A percentile compares a stretch with the other conserved stretches of the same genome.
Conservation (phyloP, 148 eudicot genomes). For the Fallopia convolvulus region DNA sequence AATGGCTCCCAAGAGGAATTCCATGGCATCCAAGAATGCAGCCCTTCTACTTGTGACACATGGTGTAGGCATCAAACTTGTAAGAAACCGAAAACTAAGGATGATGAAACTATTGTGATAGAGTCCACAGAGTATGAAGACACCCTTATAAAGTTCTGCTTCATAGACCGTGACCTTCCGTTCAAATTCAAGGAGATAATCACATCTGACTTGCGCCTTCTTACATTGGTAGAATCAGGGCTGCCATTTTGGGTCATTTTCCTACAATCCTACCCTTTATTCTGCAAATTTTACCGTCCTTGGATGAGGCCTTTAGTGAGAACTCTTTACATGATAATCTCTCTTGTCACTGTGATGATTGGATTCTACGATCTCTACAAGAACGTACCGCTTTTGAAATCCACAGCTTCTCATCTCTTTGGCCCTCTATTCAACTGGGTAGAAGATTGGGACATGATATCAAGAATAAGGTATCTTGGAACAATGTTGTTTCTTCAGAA, state of each 20-base stretch:
- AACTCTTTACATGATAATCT: slow-evolving; percentile 58
- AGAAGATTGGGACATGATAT: slow-evolving; percentile 84
- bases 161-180: slow-evolving; percentile 73
- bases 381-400: slow-evolving; percentile 88
- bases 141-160: slow-evolving; percentile 64
- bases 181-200: slow-evolving; percentile 64
- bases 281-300: slow-evolving; percentile 86
- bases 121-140: slow-evolving; percentile 60
- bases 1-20: not conserved
- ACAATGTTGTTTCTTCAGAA: slow-evolving; percentile 93
- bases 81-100: not conserved
- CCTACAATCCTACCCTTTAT: slow-evolving; percentile 89
- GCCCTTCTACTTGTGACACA: not conserved
- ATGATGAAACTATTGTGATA: slow-evolving; percentile 33
- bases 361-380: slow-evolving; percentile 96
- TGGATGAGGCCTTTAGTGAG: slow-evolving; percentile 96
- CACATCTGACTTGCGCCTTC: slow-evolving; percentile 59
- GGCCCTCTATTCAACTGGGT: slow-evolving; percentile 90
- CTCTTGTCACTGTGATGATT: slow-evolving; percentile 73
- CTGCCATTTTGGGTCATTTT: slow-evolving; percentile 97
- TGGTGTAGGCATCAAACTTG: not conserved
- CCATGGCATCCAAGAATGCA: not conserved
- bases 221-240: slow-evolving; percentile 82
- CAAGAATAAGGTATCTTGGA: slow-evolving; percentile 79
- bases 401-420: slow-evolving; percentile 67